phyloP scores from a whole-genome alignment of 495 filamentous ascomycete genomes.

The Aspergillus ostianus region DNA sequence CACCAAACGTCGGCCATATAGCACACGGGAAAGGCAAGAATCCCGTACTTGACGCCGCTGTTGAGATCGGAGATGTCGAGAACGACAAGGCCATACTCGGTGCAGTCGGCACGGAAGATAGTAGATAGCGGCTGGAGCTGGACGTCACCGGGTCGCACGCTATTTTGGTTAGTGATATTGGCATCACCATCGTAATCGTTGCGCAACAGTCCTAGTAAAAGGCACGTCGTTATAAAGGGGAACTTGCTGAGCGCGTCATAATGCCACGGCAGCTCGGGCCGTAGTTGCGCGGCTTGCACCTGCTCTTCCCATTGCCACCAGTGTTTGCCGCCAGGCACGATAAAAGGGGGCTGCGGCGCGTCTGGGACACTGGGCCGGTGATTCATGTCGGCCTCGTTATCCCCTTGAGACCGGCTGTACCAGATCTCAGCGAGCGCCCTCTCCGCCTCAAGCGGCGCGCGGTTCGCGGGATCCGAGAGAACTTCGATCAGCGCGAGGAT shows the following conservation, averaged over 20 bases:
- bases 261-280: conserved; percentile 17
- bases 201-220: conserved; percentile 19
- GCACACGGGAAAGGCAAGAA: conserved; percentile 12
- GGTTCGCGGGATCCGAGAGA: conserved; percentile 17
- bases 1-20: conserved; percentile 18
- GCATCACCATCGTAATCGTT: not conserved
- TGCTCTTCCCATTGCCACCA: not conserved
- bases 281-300: conserved; percentile 6
- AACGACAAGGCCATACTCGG: conserved; percentile 21
- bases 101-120: conserved; percentile 20
- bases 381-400: not conserved
- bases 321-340: conserved; percentile 2
- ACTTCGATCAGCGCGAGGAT: conserved; percentile 18
- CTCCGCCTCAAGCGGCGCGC: conserved; percentile 20
- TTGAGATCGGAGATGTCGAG: conserved; percentile 21
- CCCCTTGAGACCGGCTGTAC: conserved; percentile 16
- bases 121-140: conserved; percentile 21
- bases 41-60: conserved; percentile 18
- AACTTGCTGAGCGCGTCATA: conserved; percentile 17
- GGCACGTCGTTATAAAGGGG: conserved; percentile 18
- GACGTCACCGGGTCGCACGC: conserved; percentile 15
- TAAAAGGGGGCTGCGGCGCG: conserved; percentile 17
- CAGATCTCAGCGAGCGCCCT: conserved; percentile 6
- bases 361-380: conserved; percentile 20
- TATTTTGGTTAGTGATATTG: conserved; percentile 4